Conservation (phyloP, 345 rosid species). For the Rhodamnia rubescens region DNA sequence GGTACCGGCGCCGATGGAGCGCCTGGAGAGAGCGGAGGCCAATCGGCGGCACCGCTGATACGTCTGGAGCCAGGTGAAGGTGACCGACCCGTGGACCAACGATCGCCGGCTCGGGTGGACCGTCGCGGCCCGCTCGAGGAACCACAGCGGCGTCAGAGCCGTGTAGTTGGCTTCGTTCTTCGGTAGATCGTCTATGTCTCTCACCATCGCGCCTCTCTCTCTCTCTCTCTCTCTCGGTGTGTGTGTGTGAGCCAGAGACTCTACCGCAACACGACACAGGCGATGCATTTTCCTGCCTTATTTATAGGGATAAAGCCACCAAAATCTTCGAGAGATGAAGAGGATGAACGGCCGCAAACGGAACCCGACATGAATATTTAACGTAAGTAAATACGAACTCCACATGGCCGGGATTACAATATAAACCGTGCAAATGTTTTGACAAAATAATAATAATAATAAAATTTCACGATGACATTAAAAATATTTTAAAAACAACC, state of each 20-base stretch:
- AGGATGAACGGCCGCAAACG: neutral
- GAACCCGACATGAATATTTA: too few relatives aligned
- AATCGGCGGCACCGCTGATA: slow-evolving; percentile 73
- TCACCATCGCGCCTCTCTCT: slow-evolving; percentile 10
- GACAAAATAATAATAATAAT: too few relatives aligned
- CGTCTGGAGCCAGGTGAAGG: slow-evolving; percentile 78
- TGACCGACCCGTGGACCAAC: slow-evolving; percentile 49
- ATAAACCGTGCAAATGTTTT: too few relatives aligned
- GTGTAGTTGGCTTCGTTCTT: slow-evolving; percentile 75
- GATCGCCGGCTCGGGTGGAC: slow-evolving; percentile 65
- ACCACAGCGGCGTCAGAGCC: slow-evolving; percentile 85
- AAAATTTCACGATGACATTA: too few relatives aligned
- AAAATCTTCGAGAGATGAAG: too few relatives aligned
- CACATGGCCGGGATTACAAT: too few relatives aligned
- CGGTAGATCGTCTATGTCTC: slow-evolving; percentile 78
- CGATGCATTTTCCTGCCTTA: neutral
- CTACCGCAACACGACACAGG: neutral
- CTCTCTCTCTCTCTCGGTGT: neutral
- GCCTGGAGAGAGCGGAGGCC: slow-evolving; percentile 69
- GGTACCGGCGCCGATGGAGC: slow-evolving; percentile 51
- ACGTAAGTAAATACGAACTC: too few relatives aligned
- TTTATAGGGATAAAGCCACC: too few relatives aligned
- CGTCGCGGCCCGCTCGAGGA: slow-evolving; percentile 70
- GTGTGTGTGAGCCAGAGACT: neutral
- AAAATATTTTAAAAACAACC: too few relatives aligned